A percentile compares a stretch with the other conserved stretches of the same genome.
Conservation (phyloP, 495 filamentous ascomycete species). For the Penicillium mononematosum region DNA sequence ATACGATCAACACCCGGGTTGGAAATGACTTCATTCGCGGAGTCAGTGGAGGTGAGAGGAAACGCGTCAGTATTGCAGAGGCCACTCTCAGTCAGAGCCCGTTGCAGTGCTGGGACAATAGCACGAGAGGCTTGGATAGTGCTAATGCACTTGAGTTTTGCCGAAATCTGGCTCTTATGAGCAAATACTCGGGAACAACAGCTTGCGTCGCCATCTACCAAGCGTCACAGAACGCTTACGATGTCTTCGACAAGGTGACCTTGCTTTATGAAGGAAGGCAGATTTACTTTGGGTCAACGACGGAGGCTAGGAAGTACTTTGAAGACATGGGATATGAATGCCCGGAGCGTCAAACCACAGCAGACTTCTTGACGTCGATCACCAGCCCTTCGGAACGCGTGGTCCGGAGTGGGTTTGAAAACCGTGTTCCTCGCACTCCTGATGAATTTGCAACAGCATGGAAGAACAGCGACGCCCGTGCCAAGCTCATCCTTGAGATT, state of each 20-base stretch:
- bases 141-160: constrained; percentile 70
- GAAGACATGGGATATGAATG: constrained; percentile 55
- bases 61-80: constrained; percentile 54
- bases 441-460: constrained; percentile 64
- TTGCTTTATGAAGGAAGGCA: constrained; percentile 62
- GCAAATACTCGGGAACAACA: constrained; percentile 64
- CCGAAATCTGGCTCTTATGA: constrained; percentile 65
- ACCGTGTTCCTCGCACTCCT: constrained; percentile 60
- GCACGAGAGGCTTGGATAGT: constrained; percentile 75
- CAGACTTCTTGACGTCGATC: constrained; percentile 70
- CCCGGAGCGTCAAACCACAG: constrained; percentile 57
- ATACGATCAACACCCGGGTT: constrained; percentile 45
- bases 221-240: constrained; percentile 76
- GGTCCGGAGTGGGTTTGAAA: constrained; percentile 56
- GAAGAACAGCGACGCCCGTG: constrained; percentile 50
- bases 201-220: constrained; percentile 77
- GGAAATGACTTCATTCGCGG: constrained; percentile 78
- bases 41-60: constrained; percentile 77
- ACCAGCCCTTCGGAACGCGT: constrained; percentile 62
- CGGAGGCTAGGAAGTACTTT: constrained; percentile 59
- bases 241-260: constrained; percentile 56
- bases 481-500: constrained; percentile 45
- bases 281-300: constrained; percentile 60
- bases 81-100: constrained; percentile 61
- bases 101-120: constrained; percentile 78